Evolutionary conservation across 2,329 filamentous ascomycete species (phyloP).

Genomic region (Colletotrichum gigasporum): DNA sequence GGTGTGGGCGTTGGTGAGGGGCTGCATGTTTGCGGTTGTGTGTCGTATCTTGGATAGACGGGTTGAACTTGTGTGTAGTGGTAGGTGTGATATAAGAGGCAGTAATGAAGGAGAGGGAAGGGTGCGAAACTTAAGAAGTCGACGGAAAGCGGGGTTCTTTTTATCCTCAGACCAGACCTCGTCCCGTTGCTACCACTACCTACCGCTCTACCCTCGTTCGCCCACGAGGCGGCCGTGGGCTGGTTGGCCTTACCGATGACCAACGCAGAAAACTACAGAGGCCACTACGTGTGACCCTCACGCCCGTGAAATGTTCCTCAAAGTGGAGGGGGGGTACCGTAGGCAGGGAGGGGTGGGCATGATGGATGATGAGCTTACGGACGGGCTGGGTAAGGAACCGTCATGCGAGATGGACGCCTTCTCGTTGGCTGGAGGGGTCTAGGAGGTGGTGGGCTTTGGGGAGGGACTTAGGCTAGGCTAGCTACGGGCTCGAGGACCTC

Average conservation of each 20-base stretch:
- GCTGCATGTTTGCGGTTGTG: slow-evolving; percentile 34
- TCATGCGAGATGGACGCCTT: slow-evolving; percentile 29
- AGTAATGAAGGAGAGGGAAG: background rate
- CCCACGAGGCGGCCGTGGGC: slow-evolving; percentile 8
- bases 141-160: slow-evolving; percentile 19
- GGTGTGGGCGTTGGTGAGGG: slow-evolving; percentile 47
- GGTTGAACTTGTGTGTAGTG: background rate
- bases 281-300: slow-evolving; percentile 16
- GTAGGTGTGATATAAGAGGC: background rate
- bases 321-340: slow-evolving; percentile 11
- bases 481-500: background rate
- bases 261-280: slow-evolving; percentile 15
- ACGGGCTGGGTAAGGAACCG: slow-evolving; percentile 16
- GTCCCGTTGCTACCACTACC: background rate
- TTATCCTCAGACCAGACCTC: too few relatives aligned
- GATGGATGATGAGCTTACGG: slow-evolving; percentile 22
- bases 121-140: background rate
- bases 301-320: slow-evolving; percentile 8
- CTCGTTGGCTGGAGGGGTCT: slow-evolving; percentile 26
- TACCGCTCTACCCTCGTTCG: background rate
- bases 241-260: slow-evolving; percentile 7
- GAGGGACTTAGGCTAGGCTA: slow-evolving; percentile 4
- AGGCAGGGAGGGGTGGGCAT: background rate
- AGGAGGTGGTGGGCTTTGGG: slow-evolving; percentile 4
- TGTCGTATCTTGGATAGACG: background rate